phyloP scores from a whole-genome alignment of 208 protist species.

The Herpetomonas muscarum region DNA sequence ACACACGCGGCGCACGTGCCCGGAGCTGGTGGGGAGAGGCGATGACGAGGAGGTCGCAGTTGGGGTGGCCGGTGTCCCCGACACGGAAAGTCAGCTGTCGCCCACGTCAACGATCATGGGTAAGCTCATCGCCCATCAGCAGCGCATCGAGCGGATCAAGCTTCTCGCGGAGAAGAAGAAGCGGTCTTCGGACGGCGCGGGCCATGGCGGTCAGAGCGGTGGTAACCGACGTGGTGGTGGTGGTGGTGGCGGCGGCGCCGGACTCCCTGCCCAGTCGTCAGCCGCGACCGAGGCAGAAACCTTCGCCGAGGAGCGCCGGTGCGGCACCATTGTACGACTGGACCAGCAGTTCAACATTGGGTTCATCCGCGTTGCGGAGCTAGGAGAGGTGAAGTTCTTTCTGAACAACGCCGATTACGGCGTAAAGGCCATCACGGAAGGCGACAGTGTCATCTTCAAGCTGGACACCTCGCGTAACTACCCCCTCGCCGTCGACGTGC shows the following conservation, averaged over 20 bases:
- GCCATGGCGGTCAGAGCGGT: constrained; percentile 14
- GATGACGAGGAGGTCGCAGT: neutral
- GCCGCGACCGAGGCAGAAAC: constrained; percentile 11
- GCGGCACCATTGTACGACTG: constrained; percentile 63
- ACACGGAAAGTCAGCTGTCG: neutral
- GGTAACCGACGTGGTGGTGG: neutral
- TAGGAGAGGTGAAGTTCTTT: constrained; percentile 84
- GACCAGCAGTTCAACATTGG: constrained; percentile 68
- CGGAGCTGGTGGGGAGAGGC: constrained; percentile 4
- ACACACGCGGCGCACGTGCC: constrained; percentile 56
- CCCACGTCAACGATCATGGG: constrained; percentile 15
- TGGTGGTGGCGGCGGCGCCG: too few relatives aligned
- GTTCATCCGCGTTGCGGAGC: constrained; percentile 57
- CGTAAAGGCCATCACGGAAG: constrained; percentile 58
- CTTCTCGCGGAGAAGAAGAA: constrained; percentile 65
- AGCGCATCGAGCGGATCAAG: constrained; percentile 64
- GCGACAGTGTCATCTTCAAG: constrained; percentile 72
- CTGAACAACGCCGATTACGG: constrained; percentile 78
- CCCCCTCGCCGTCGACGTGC: constrained; percentile 75
- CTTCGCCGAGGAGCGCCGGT: constrained; percentile 77
- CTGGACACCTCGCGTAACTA: constrained; percentile 76
- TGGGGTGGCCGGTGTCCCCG: neutral
- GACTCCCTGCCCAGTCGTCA: too few relatives aligned
- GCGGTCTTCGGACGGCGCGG: constrained; percentile 2
- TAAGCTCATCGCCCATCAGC: constrained; percentile 58